A percentile compares a stretch with the other conserved stretches of the same genome.
phyloP scores from a whole-genome alignment of 805 yeast species.

The Yarrowia alimentaria region DNA sequence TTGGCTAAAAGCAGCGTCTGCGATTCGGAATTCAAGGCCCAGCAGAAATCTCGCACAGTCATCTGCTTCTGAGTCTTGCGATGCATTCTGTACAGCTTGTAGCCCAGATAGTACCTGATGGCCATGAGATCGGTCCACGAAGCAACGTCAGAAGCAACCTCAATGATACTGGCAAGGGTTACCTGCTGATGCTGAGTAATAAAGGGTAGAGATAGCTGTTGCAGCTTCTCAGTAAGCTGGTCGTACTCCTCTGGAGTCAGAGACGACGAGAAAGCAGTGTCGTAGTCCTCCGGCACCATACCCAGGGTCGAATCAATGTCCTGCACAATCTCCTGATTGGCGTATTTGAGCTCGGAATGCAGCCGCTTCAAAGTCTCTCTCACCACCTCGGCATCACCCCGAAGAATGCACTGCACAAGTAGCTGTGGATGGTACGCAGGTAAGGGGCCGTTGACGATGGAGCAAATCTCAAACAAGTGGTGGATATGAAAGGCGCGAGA shows the following conservation, averaged over 20 bases:
- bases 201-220: conserved; percentile 67
- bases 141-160: conserved; percentile 56
- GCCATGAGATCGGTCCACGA: conserved; percentile 62
- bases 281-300: conserved; percentile 2
- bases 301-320: conserved; percentile 36
- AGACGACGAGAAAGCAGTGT: too few species aligned
- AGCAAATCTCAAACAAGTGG: conserved; percentile 62
- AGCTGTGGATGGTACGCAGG: conserved; percentile 92
- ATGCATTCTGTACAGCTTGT: conserved; percentile 61
- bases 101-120: conserved; percentile 65
- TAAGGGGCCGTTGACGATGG: conserved; percentile 81
- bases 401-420: conserved; percentile 68
- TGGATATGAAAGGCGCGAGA: conserved; percentile 29
- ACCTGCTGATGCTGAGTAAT: conserved; percentile 89
- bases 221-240: conserved; percentile 57
- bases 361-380: conserved; percentile 56
- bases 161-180: conserved; percentile 68
- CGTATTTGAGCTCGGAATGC: conserved; percentile 52
- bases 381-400: conserved; percentile 56
- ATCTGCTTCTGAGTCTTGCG: conserved; percentile 51
- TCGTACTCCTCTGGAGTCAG: conserved; percentile 40
- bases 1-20: conserved; percentile 61
- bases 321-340: conserved; percentile 46
- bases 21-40: conserved; percentile 84
- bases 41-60: conserved; percentile 75